Evolutionary conservation across 2,329 filamentous ascomycete genomes (phyloP).

Genomic region (Colletotrichum melonis): DNA sequence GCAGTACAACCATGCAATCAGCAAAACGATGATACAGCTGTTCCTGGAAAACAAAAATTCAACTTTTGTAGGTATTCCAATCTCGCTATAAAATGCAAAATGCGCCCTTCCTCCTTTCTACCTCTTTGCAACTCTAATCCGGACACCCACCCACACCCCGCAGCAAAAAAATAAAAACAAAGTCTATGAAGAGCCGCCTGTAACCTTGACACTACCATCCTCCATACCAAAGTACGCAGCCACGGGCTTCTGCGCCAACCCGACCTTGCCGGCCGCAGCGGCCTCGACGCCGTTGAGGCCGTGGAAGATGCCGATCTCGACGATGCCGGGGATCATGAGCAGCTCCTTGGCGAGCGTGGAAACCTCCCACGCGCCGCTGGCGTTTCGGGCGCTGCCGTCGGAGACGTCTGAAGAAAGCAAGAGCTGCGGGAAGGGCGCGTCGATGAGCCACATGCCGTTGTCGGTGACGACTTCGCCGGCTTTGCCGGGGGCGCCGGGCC

Average conservation of each 20-base stretch:
- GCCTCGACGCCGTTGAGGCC: slow-evolving; percentile 82
- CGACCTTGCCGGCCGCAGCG: slow-evolving; percentile 60
- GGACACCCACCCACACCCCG: too few relatives aligned
- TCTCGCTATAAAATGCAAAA: slow-evolving; percentile 1
- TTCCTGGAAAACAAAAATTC: not conserved
- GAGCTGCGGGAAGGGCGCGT: slow-evolving; percentile 86
- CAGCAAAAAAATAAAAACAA: too few relatives aligned
- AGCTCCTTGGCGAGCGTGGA: slow-evolving; percentile 78
- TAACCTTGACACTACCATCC: slow-evolving; percentile 74
- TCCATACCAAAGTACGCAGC: slow-evolving; percentile 96
- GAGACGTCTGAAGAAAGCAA: slow-evolving; percentile 68
- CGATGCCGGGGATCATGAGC: slow-evolving; percentile 84
- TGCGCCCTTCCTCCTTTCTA: not conserved
- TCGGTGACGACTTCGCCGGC: slow-evolving; percentile 78
- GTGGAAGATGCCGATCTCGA: slow-evolving; percentile 92
- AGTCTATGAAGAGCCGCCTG: slow-evolving; percentile 14
- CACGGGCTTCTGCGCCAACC: slow-evolving; percentile 88
- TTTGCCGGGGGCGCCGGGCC: slow-evolving; percentile 80
- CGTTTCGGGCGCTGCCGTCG: slow-evolving; percentile 44
- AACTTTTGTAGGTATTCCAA: not conserved
- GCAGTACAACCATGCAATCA: not conserved
- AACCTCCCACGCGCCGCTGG: slow-evolving; percentile 83
- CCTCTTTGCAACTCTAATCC: too few relatives aligned
- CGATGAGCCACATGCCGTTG: slow-evolving; percentile 81
- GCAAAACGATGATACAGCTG: not conserved